phyloP scores from a whole-genome alignment of 2,329 filamentous ascomycete species.

The Neonectria magnoliae region DNA sequence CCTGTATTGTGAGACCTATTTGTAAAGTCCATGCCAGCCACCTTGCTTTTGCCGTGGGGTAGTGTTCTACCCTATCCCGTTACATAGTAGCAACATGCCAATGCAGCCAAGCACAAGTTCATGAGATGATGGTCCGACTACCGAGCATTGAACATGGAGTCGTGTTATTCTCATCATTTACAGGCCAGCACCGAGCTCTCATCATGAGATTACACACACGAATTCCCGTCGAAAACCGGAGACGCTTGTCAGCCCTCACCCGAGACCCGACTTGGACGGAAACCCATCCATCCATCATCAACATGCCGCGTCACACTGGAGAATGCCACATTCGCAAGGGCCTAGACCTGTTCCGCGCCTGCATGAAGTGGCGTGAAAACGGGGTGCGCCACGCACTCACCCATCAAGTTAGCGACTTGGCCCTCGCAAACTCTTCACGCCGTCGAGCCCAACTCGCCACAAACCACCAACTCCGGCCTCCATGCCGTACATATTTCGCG shows the following conservation, averaged over 20 bases:
- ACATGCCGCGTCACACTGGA: conserved; percentile 12
- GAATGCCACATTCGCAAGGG: neutral
- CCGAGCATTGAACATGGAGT: neutral
- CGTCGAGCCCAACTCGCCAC: neutral
- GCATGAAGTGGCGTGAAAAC: conserved; percentile 22
- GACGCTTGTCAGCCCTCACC: neutral
- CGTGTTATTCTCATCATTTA: neutral
- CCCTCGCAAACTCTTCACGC: conserved; percentile 8
- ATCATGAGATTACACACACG: neutral
- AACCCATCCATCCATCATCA: conserved; percentile 7
- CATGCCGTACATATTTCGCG: conserved; percentile 1
- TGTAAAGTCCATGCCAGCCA: neutral
- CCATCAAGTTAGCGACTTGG: neutral
- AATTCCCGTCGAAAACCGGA: neutral
- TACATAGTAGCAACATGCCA: neutral
- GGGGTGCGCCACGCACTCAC: conserved; percentile 14
- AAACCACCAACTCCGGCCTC: neutral
- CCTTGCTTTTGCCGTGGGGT: neutral
- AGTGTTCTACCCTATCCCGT: neutral
- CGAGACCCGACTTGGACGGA: too few species aligned
- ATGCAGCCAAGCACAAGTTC: neutral
- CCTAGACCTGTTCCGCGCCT: neutral
- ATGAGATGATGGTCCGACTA: neutral
- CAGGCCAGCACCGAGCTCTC: neutral
- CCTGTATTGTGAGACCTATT: neutral